These are phyloP conservation scores for Infundibulicybe gibba DNA, from an alignment of 768 basidiomycete species.

Conservation along the genomic window DNA sequence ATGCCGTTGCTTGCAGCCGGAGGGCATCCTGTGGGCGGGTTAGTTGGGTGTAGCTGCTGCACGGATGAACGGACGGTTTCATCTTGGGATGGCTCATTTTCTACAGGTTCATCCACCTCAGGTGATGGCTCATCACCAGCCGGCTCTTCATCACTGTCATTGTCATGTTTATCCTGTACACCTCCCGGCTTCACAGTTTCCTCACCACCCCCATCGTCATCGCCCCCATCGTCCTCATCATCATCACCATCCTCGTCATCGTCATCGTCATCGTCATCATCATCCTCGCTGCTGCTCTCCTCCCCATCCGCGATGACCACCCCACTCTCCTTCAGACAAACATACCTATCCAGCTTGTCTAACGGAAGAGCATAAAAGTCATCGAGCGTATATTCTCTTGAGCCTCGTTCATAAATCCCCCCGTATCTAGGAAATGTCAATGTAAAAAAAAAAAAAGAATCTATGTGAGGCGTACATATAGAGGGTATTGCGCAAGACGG, in stretches of 20 bases:
- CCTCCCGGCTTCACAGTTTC: slow-evolving; percentile 17
- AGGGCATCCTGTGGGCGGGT: slow-evolving; percentile 22
- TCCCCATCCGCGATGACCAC: slow-evolving; percentile 60
- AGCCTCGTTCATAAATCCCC: slow-evolving; percentile 81
- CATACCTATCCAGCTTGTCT: slow-evolving; percentile 80
- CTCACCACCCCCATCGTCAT: slow-evolving; percentile 15
- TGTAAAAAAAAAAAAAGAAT: background rate
- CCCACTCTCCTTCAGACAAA: slow-evolving; percentile 67
- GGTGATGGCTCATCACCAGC: background rate
- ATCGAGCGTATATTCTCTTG: slow-evolving; percentile 84
- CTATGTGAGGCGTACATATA: slow-evolving; percentile 60
- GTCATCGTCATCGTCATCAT: slow-evolving; percentile 55
- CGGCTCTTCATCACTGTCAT: slow-evolving; percentile 12
- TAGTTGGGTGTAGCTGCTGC: background rate
- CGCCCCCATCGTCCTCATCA: slow-evolving; percentile 29
- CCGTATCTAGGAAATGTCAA: slow-evolving; percentile 58
- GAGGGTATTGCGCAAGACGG: slow-evolving; percentile 77
- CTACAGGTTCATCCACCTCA: too few species aligned
- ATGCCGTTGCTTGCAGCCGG: slow-evolving; percentile 30
- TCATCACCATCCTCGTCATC: slow-evolving; percentile 55
- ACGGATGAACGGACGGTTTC: slow-evolving; percentile 11
- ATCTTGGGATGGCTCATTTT: slow-evolving; percentile 1
- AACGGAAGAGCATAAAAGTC: slow-evolving; percentile 81
- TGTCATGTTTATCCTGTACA: slow-evolving; percentile 1
- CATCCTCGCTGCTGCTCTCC: slow-evolving; percentile 58